Conservation (phyloP, 2,329 filamentous ascomycete species). For the Metarhizium guizhouense region DNA sequence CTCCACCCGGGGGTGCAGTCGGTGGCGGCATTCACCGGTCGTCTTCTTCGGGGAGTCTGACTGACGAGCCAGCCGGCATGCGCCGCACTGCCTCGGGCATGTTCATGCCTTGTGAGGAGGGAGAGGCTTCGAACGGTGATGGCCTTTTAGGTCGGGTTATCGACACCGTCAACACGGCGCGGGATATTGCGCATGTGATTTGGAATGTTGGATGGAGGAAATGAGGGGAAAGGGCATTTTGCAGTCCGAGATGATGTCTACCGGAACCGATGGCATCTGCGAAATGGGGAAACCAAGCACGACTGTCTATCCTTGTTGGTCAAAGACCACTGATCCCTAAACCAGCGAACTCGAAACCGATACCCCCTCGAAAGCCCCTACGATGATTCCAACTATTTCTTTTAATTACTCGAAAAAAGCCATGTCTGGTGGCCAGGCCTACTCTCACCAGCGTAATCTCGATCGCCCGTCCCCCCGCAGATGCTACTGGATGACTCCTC, state of each 20-base stretch:
- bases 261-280: background rate
- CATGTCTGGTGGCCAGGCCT: background rate
- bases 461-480: background rate
- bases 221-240: conserved; percentile 19
- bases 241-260: background rate
- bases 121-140: conserved; percentile 49
- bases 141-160: conserved; percentile 71
- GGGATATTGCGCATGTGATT: conserved; percentile 62
- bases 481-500: background rate
- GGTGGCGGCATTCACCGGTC: conserved; percentile 34
- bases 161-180: conserved; percentile 68
- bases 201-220: conserved; percentile 62
- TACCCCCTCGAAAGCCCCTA: background rate
- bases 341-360: background rate
- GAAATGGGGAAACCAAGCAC: background rate
- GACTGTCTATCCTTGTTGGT: background rate
- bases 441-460: background rate
- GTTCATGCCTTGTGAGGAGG: conserved; percentile 82
- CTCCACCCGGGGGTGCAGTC: conserved; percentile 15
- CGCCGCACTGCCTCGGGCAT: conserved; percentile 77
- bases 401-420: background rate
- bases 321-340: background rate
- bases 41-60: conserved; percentile 38
- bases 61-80: conserved; percentile 51
- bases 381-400: background rate